Conservation (phyloP, 805 yeast species). For the Priceomyces fermenticarens region DNA sequence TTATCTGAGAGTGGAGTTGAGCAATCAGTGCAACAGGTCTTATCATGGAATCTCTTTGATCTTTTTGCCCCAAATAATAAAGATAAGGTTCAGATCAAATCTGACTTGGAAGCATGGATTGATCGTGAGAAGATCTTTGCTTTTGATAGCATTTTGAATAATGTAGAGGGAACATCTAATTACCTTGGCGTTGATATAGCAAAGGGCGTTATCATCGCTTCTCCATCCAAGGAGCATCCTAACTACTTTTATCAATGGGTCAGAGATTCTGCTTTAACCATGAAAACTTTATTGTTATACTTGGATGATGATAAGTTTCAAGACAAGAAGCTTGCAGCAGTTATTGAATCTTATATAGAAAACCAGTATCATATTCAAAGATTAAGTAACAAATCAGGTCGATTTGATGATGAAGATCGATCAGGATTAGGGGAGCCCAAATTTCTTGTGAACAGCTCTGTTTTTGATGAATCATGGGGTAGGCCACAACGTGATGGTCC, state of each 20-base stretch:
- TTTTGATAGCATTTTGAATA: conserved; percentile 46
- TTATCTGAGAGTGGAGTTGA: background rate
- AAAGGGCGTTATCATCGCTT: conserved; percentile 77
- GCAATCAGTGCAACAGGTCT: background rate
- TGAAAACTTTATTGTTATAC: conserved; percentile 58
- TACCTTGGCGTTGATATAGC: conserved; percentile 36
- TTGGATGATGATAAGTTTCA: conserved; percentile 38
- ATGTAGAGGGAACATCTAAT: conserved; percentile 53
- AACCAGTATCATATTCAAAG: conserved; percentile 63
- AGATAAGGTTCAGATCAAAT: conserved; percentile 1
- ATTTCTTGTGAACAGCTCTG: conserved; percentile 61
- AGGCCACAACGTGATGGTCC: conserved; percentile 97
- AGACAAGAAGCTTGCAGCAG: conserved; percentile 6
- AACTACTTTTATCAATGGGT: conserved; percentile 89
- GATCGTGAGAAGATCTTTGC: conserved; percentile 38
- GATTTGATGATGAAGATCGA: conserved; percentile 36
- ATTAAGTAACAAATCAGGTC: conserved; percentile 66
- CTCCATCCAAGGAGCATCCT: conserved; percentile 70
- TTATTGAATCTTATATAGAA: conserved; percentile 60
- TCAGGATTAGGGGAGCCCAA: conserved; percentile 89
- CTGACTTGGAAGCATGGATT: conserved; percentile 50
- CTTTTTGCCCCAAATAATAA: no score
- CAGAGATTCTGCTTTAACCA: conserved; percentile 83
- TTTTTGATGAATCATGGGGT: conserved; percentile 77
- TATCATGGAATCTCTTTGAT: background rate